Base-by-base conservation (phyloP, 1,139 yeast species). In the Saccharomycopsis hybrid region DNA sequence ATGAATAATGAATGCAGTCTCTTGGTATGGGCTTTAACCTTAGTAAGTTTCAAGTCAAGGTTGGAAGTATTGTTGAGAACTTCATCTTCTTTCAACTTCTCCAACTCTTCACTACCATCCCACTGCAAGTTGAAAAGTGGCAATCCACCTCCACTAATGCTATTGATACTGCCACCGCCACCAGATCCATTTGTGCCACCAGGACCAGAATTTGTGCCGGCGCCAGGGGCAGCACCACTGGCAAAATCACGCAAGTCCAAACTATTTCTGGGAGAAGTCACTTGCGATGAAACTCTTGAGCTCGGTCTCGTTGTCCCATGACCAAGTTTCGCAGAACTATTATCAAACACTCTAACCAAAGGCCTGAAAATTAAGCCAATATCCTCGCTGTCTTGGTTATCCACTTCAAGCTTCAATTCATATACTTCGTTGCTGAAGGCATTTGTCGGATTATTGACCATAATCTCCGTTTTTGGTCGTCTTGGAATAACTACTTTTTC, bases 1-100 rank as follows among this genome's bases (percentile, higher is more conserved):
- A 73, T 54, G 37, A 58, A 58, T 39, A 73, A 53, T 0, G 32
- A 33, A 28, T 64, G 59, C 1, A 46, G 28, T 1, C 52, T 38
- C 7, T 56, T 50, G 3, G 55, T 52, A 0, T 54, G 57, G 1
- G 50, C 53, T 3, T 56, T 58, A 27, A 65, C 48, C 1, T 56
- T 45, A 24, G 51, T 48, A 41, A 60, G 46, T 24, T 50, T 46
- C 11, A 60, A 43, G 30, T 44, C 50, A 25, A 42, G 11, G 3
- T 33, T 13, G 7, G 29, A 37, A 36, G 53, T 48, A 3, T 50
- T 9, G 40, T 55, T 31, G 29, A 45, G 37, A 9, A 46, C 49
- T 3, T 31, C 30, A n/a, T 50, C 56, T 1, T 49, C 51, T n/a
- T 33, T 33, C 2, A 46, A 29, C 9, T 40, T 37, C 27, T 41